Conservation (phyloP, 2,329 filamentous ascomycete genomes). For the Sclerotinia minor region DNA sequence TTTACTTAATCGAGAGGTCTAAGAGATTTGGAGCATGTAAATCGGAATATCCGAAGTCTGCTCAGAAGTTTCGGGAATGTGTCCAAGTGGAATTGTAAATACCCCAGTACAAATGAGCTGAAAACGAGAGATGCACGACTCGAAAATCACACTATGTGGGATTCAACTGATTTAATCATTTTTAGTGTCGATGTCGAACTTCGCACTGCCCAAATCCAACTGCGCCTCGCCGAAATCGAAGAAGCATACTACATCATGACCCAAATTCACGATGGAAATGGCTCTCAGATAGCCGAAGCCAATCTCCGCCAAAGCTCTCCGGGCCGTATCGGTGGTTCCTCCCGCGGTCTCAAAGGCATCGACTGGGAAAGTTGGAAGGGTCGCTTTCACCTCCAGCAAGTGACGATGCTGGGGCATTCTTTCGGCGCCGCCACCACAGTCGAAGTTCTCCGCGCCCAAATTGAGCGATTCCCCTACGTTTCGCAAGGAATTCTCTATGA, state of each 20-base stretch:
- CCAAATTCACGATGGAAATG: slow-evolving; percentile 56
- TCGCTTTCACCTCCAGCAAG: slow-evolving; percentile 55
- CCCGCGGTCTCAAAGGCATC: slow-evolving; percentile 56
- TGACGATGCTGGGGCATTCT: slow-evolving; percentile 65
- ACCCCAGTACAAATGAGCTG: background rate
- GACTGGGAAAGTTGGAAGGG: slow-evolving; percentile 58
- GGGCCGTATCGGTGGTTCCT: slow-evolving; percentile 60
- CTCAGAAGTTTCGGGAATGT: background rate
- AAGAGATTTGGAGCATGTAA: no score
- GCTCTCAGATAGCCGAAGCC: slow-evolving; percentile 49
- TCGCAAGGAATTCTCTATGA: slow-evolving; percentile 67
- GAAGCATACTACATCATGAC: slow-evolving; percentile 59
- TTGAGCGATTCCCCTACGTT: slow-evolving; percentile 55
- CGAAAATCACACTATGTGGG: background rate
- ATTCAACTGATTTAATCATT: background rate
- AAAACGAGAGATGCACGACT: background rate
- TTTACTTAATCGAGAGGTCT: background rate
- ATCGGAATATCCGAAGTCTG: background rate
- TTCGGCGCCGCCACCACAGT: slow-evolving; percentile 66
- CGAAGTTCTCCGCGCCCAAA: slow-evolving; percentile 56
- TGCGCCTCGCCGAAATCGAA: slow-evolving; percentile 64
- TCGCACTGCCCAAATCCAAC: slow-evolving; percentile 60
- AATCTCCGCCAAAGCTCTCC: slow-evolving; percentile 54
- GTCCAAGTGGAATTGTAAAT: slow-evolving; percentile 5
- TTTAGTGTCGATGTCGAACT: slow-evolving; percentile 57